Conservation (phyloP, 306 rosid genomes). For the Fragaria vesca region DNA sequence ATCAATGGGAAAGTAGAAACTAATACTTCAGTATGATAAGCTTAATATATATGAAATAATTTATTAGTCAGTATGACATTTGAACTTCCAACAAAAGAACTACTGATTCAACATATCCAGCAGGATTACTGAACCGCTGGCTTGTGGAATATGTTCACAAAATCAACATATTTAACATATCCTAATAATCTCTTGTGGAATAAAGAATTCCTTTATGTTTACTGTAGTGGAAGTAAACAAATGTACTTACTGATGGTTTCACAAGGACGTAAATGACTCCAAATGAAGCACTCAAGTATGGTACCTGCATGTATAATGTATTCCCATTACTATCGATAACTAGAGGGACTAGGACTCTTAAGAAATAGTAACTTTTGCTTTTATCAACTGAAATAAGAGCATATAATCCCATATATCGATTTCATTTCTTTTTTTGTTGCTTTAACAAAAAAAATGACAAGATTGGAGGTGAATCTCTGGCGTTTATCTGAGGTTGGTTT, state of each 20-base stretch:
- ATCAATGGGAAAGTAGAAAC: constrained; percentile 18
- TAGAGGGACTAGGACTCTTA: not conserved
- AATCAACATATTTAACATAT: no score
- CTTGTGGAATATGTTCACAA: not conserved
- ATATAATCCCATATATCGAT: not conserved
- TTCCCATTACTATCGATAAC: not conserved
- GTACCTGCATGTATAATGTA: constrained; percentile 48
- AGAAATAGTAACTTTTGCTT: not conserved
- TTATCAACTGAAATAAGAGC: not conserved
- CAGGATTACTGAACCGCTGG: not conserved
- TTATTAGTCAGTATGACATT: not conserved
- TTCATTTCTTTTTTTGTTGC: not conserved
- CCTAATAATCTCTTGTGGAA: not conserved
- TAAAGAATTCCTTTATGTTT: not conserved
- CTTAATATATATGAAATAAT: not conserved
- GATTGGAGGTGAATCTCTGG: not conserved
- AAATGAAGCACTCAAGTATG: constrained; percentile 71
- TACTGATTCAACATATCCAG: not conserved
- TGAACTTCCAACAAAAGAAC: not conserved
- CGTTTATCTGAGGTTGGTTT: not conserved
- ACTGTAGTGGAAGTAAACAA: not conserved
- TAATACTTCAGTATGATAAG: not conserved
- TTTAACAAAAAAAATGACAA: not conserved
- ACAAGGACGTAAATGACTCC: constrained; percentile 62
- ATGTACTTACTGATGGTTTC: constrained; percentile 65